These are phyloP conservation scores for Galerina sulciceps DNA, from an alignment of 768 basidiomycete species.

Conservation along the genomic window DNA sequence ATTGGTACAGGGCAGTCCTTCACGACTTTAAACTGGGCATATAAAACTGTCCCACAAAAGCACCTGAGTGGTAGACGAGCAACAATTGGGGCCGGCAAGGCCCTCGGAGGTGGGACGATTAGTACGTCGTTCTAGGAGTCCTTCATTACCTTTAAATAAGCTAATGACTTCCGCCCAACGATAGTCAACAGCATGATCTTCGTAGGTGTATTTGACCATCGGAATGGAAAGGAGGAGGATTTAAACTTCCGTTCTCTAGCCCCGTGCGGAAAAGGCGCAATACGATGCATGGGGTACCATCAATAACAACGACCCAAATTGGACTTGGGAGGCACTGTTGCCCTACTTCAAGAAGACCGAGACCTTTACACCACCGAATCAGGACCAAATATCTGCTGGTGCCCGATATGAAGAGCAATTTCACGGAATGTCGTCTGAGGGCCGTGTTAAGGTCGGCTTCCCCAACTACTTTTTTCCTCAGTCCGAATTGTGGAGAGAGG, in stretches of 20 bases:
- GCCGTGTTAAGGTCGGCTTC: constrained; percentile 35
- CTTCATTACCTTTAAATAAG: neutral
- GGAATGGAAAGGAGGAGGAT: neutral
- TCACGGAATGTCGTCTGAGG: constrained; percentile 26
- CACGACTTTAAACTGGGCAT: constrained; percentile 54
- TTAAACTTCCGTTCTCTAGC: constrained; percentile 16
- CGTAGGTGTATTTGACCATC: constrained; percentile 16
- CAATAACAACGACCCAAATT: constrained; percentile 29
- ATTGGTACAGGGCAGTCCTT: constrained; percentile 31
- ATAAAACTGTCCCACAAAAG: constrained; percentile 47
- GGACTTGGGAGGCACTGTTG: constrained; percentile 47
- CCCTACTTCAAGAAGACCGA: constrained; percentile 57
- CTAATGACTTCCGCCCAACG: neutral
- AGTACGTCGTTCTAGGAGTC: constrained; percentile 21
- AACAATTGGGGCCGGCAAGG: constrained; percentile 42
- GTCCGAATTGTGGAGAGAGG: constrained; percentile 30
- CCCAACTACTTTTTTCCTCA: constrained; percentile 36
- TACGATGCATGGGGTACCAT: constrained; percentile 37
- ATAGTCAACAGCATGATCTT: constrained; percentile 53
- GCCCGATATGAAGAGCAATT: constrained; percentile 24
- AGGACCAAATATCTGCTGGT: constrained; percentile 28
- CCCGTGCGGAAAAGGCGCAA: constrained; percentile 35
- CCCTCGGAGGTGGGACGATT: constrained; percentile 63
- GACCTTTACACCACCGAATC: constrained; percentile 53
- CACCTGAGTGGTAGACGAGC: constrained; percentile 42